phyloP scores from a whole-genome alignment of 306 rosid species.

The Casuarina cunninghamiana region DNA sequence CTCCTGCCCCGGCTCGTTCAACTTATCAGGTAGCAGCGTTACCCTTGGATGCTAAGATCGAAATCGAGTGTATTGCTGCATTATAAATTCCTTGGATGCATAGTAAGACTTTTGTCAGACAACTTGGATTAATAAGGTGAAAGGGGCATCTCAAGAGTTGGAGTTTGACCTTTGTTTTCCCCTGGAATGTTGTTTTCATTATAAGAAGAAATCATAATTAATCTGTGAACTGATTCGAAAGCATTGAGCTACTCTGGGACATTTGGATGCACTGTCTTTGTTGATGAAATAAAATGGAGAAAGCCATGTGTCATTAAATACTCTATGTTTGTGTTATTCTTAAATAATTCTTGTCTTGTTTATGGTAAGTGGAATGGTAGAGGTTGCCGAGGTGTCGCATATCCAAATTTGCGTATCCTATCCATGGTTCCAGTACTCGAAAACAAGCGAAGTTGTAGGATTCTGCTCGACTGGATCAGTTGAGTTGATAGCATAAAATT shows the following conservation, averaged over 20 bases:
- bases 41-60: slow-evolving; percentile 93
- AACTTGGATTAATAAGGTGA: slow-evolving; percentile 40
- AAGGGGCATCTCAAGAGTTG: slow-evolving; percentile 28
- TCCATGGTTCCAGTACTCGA: too few species aligned
- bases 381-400: too few species aligned
- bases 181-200: background rate
- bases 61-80: slow-evolving; percentile 89
- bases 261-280: background rate
- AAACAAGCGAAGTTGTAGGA: too few species aligned
- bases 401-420: too few species aligned
- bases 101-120: slow-evolving; percentile 4
- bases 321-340: too few species aligned
- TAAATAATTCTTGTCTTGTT: too few species aligned
- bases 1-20: slow-evolving; percentile 89
- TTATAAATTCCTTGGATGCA: slow-evolving; percentile 28
- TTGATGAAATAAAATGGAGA: background rate
- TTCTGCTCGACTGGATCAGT: too few species aligned
- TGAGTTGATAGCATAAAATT: too few species aligned
- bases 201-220: background rate
- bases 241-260: background rate
- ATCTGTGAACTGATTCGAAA: background rate
- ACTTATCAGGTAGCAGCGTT: slow-evolving; percentile 88
- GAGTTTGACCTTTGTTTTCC: background rate
- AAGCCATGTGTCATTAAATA: too few species aligned
- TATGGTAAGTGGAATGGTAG: too few species aligned